A percentile compares a stretch with the other conserved stretches of the same genome.
These are phyloP conservation scores for Hordeum vulgare DNA, from an alignment of 176 grass and related monocot genomes.

Conservation along the genomic window DNA sequence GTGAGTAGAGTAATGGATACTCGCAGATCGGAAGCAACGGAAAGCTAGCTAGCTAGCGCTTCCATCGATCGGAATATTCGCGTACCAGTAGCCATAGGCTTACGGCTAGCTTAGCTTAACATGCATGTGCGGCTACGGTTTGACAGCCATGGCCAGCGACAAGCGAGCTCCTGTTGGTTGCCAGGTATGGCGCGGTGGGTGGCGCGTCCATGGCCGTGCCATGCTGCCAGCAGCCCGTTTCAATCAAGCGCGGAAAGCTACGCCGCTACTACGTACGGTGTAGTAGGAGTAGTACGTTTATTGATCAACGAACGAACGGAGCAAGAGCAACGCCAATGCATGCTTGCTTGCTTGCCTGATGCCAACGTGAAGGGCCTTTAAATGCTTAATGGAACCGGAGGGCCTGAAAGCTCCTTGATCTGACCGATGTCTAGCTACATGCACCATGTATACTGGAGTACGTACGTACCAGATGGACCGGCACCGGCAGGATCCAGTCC, in stretches of 20 bases:
- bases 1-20: not conserved
- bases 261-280: not conserved
- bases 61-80: not conserved
- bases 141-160: not conserved
- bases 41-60: no score
- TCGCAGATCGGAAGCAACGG: not conserved
- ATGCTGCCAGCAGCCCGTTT: not conserved
- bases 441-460: no score
- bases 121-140: not conserved
- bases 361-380: not conserved
- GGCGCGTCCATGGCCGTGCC: not conserved
- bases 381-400: not conserved
- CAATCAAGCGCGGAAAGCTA: slow-evolving; percentile 17
- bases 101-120: not conserved
- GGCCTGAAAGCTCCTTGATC: not conserved
- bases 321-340: not conserved
- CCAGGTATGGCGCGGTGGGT: not conserved
- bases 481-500: not conserved
- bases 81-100: not conserved
- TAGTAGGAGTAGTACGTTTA: not conserved
- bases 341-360: not conserved
- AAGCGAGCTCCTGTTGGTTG: not conserved
- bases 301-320: not conserved
- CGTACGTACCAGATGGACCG: no score
- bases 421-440: not conserved